Conservation (phyloP, 2,329 filamentous ascomycete genomes). For the Cercospora sp. region DNA sequence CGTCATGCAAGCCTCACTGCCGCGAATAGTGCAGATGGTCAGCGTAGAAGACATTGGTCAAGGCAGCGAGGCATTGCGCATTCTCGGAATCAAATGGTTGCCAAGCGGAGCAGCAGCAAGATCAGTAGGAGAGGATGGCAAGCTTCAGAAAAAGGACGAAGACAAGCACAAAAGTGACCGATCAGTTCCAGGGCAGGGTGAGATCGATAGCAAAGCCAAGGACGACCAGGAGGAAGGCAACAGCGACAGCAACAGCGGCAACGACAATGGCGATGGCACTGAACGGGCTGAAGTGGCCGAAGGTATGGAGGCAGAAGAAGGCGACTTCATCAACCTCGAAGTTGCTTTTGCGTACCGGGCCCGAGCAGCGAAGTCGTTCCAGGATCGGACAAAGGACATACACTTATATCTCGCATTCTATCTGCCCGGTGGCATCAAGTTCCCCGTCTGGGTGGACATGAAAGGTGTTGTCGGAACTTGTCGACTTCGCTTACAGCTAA, state of each 20-base stretch:
- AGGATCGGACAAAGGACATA: constrained; percentile 67
- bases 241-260: constrained; percentile 39
- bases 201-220: constrained; percentile 41
- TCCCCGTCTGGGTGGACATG: constrained; percentile 73
- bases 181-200: constrained; percentile 48
- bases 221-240: constrained; percentile 31
- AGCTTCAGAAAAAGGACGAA: constrained; percentile 51
- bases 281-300: constrained; percentile 45
- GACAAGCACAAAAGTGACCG: constrained; percentile 50
- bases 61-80: constrained; percentile 68
- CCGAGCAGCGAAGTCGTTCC: constrained; percentile 58
- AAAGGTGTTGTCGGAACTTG: constrained; percentile 70
- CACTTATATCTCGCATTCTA: constrained; percentile 73
- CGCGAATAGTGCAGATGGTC: constrained; percentile 70
- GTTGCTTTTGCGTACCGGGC: constrained; percentile 72
- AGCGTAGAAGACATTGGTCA: constrained; percentile 74
- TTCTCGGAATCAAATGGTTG: constrained; percentile 70
- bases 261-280: constrained; percentile 36
- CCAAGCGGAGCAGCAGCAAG: constrained; percentile 68
- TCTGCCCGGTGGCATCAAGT: constrained; percentile 49
- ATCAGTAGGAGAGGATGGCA: constrained; percentile 60
- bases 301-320: constrained; percentile 74
- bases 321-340: constrained; percentile 76
- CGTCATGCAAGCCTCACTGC: constrained; percentile 75
- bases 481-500: constrained; percentile 68